Percentiles rank a stretch among this genome's conserved stretches.
phyloP scores from a whole-genome alignment of 2,329 filamentous ascomycete genomes.

The Neofusicoccum ribis region DNA sequence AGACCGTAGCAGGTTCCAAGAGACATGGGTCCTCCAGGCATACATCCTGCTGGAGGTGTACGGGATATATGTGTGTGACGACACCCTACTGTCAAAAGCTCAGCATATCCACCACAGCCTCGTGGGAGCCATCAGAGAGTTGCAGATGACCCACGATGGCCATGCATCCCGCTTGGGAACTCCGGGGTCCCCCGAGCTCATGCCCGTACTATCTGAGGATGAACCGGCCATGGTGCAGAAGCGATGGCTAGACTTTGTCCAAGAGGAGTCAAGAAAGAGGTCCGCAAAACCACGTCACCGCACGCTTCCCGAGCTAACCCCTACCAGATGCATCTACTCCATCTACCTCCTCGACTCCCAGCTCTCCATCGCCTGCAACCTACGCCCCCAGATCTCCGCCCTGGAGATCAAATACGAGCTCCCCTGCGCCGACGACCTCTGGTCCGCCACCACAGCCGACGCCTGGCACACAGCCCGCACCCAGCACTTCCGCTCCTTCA shows the following conservation, averaged over 20 bases:
- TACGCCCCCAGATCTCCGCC: constrained; percentile 23
- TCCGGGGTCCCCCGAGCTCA: constrained; percentile 25
- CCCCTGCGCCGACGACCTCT: constrained; percentile 26
- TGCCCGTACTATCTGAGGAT: constrained; percentile 21
- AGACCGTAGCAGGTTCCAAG: background rate
- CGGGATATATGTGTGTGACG: constrained; percentile 25
- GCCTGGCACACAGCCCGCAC: constrained; percentile 21
- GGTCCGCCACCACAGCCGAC: constrained; percentile 23
- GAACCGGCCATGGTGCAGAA: background rate
- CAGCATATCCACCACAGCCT: background rate
- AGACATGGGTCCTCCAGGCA: constrained; percentile 22
- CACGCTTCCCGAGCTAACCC: constrained; percentile 13
- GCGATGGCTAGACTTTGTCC: background rate
- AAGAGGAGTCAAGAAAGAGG: background rate
- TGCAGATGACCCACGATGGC: constrained; percentile 5
- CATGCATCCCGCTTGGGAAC: constrained; percentile 11
- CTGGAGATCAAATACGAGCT: constrained; percentile 28
- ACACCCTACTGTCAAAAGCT: background rate
- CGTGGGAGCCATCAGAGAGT: background rate
- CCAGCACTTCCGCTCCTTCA: constrained; percentile 3
- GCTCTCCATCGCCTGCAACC: constrained; percentile 1
- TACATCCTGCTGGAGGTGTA: constrained; percentile 26
- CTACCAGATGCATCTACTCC: constrained; percentile 28
- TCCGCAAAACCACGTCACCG: background rate
- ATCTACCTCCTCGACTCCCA: constrained; percentile 26